Conservation (phyloP, 495 filamentous ascomycete genomes). For the Xylaria palmicola region DNA sequence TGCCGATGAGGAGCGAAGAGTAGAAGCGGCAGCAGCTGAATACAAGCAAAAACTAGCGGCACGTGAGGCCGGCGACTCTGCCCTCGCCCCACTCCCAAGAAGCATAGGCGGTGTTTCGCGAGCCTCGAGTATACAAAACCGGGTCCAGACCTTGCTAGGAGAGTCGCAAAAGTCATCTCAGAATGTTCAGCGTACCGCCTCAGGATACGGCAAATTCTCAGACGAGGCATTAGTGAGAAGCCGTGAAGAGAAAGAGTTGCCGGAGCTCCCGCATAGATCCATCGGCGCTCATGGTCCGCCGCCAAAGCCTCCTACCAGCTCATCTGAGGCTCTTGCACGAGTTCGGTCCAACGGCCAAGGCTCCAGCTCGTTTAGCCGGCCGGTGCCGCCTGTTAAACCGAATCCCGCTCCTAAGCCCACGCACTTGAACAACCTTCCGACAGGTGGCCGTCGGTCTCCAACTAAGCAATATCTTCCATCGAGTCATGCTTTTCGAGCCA, state of each 20-base stretch:
- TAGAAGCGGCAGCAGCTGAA: conserved; percentile 87
- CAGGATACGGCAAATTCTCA: conserved; percentile 85
- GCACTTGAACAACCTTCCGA: conserved; percentile 50
- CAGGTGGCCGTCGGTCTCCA: conserved; percentile 38
- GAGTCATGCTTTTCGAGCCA: conserved; percentile 13
- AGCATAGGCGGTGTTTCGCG: conserved; percentile 60
- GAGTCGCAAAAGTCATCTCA: conserved; percentile 64
- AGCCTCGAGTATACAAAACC: conserved; percentile 82
- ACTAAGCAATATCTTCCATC: conserved; percentile 25
- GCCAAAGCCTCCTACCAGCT: conserved; percentile 19
- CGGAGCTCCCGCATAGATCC: conserved; percentile 22
- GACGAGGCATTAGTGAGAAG: conserved; percentile 41
- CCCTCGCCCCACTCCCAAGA: conserved; percentile 40
- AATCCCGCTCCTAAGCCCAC: conserved; percentile 51
- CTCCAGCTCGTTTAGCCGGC: conserved; percentile 21
- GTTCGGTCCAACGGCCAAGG: conserved; percentile 22
- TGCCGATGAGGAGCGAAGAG: conserved; percentile 87
- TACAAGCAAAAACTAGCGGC: conserved; percentile 77
- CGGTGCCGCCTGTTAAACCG: conserved; percentile 27
- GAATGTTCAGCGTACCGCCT: conserved; percentile 66
- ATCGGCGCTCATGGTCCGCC: conserved; percentile 19
- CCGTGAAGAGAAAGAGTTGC: conserved; percentile 24
- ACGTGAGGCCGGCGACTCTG: conserved; percentile 40
- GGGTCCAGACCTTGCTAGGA: conserved; percentile 81
- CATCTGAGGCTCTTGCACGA: conserved; percentile 19